A percentile compares a stretch with the other conserved stretches of the same genome.
Evolutionary conservation across 2,329 filamentous ascomycete genomes (phyloP).

Genomic region (Nemania sp.): DNA sequence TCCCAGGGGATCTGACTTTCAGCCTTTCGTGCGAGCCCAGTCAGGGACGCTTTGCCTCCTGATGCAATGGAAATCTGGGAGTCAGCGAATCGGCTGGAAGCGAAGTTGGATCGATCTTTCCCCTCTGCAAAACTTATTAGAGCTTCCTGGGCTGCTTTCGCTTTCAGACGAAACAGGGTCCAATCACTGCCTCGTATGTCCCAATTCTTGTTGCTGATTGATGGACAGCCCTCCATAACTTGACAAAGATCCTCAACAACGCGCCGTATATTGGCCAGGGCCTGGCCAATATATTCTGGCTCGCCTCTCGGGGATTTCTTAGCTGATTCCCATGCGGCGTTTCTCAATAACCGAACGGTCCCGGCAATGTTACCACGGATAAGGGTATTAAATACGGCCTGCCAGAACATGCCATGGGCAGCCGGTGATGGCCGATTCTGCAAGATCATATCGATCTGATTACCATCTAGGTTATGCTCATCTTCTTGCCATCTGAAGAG

Average conservation of each 20-base stretch:
- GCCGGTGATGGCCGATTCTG: slow-evolving; percentile 72
- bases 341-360: slow-evolving; percentile 69
- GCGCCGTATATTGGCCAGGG: slow-evolving; percentile 77
- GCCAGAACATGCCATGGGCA: slow-evolving; percentile 81
- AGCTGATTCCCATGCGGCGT: slow-evolving; percentile 79
- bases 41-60: slow-evolving; percentile 56
- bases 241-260: slow-evolving; percentile 71
- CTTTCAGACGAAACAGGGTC: slow-evolving; percentile 79
- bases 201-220: slow-evolving; percentile 70
- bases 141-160: slow-evolving; percentile 69
- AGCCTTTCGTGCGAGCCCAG: slow-evolving; percentile 73
- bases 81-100: slow-evolving; percentile 41
- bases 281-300: slow-evolving; percentile 71
- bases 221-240: slow-evolving; percentile 75
- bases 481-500: slow-evolving; percentile 82
- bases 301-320: slow-evolving; percentile 68
- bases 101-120: slow-evolving; percentile 52
- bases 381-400: slow-evolving; percentile 73
- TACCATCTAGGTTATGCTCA: slow-evolving; percentile 72
- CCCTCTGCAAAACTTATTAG: slow-evolving; percentile 82
- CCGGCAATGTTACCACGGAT: slow-evolving; percentile 74
- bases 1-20: slow-evolving; percentile 88
- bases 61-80: slow-evolving; percentile 44
- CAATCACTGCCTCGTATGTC: slow-evolving; percentile 81
- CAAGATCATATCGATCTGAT: slow-evolving; percentile 67